Evolutionary conservation across 2,329 filamentous ascomycete species (phyloP).

Genomic region (Lecanicillium sp.): DNA sequence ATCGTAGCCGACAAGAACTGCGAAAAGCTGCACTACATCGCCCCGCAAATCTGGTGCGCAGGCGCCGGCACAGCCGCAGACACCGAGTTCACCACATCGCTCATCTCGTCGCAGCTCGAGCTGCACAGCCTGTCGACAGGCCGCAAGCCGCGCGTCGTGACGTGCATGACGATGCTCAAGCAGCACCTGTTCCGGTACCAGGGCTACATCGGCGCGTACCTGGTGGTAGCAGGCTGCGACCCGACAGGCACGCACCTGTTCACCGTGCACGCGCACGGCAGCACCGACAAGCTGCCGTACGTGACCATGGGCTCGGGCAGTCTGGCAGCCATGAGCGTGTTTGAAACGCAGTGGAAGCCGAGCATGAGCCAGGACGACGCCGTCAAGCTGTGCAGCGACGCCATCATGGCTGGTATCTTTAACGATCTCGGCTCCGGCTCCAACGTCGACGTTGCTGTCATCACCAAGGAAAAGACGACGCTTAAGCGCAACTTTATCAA

Average conservation of each 20-base stretch:
- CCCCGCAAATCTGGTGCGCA: conserved; percentile 98
- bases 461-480: conserved; percentile 90
- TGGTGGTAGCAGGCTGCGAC: conserved; percentile 93
- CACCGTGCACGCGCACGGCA: conserved; percentile 97
- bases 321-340: conserved; percentile 93
- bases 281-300: conserved; percentile 96
- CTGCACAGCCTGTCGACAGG: conserved; percentile 93
- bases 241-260: conserved; percentile 92
- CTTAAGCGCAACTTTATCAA: conserved; percentile 87
- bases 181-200: conserved; percentile 99
- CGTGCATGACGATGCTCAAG: conserved; percentile 99
- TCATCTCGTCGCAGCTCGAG: conserved; percentile 98
- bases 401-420: conserved; percentile 94
- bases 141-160: conserved; percentile 93
- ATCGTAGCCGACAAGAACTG: conserved; percentile 99
- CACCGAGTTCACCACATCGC: conserved; percentile 96
- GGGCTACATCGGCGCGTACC: conserved; percentile 94
- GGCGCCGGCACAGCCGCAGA: conserved; percentile 96
- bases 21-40: conserved; percentile 98
- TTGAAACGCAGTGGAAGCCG: conserved; percentile 91
- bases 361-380: conserved; percentile 70
- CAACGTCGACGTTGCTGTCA: conserved; percentile 95
- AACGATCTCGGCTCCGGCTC: conserved; percentile 96
- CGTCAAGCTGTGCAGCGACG: conserved; percentile 73
- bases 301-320: conserved; percentile 98